phyloP scores from a whole-genome alignment of 768 basidiomycete genomes.

The Trametes villosa region DNA sequence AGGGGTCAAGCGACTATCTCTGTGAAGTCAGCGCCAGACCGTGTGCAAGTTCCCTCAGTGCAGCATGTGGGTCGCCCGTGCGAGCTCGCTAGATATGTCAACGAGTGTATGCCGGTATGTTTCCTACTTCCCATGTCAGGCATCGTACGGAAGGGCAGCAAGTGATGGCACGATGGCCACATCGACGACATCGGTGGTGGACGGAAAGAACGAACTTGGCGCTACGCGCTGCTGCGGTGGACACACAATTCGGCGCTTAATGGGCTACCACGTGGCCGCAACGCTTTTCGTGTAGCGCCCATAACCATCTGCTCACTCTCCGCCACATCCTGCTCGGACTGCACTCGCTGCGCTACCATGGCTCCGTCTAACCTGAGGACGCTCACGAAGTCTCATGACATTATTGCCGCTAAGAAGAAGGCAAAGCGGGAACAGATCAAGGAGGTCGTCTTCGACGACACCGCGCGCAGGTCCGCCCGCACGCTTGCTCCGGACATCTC shows the following conservation, averaged over 20 bases:
- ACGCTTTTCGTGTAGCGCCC: constrained; percentile 2
- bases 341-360: constrained; percentile 26
- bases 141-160: too few species aligned
- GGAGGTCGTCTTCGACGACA: constrained; percentile 86
- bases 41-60: constrained; percentile 14
- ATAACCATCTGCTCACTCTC: not conserved
- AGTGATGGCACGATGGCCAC: too few species aligned
- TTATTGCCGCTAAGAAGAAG: constrained; percentile 68
- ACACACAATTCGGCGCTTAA: constrained; percentile 10
- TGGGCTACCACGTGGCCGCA: constrained; percentile 4
- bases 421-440: constrained; percentile 71
- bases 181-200: too few species aligned
- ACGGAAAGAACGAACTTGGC: too few species aligned
- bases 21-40: not conserved
- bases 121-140: not conserved
- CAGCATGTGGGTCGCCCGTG: constrained; percentile 11
- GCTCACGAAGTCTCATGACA: constrained; percentile 67
- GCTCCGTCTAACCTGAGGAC: constrained; percentile 50
- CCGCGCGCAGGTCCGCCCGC: constrained; percentile 66
- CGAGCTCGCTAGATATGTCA: not conserved
- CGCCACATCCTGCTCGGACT: not conserved
- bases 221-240: constrained; percentile 1
- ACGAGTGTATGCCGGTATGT: not conserved
- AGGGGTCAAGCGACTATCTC: not conserved
- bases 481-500: not conserved